Evolutionary conservation across 2,329 filamentous ascomycete species (phyloP).

Genomic region (Botrytis deweyae): DNA sequence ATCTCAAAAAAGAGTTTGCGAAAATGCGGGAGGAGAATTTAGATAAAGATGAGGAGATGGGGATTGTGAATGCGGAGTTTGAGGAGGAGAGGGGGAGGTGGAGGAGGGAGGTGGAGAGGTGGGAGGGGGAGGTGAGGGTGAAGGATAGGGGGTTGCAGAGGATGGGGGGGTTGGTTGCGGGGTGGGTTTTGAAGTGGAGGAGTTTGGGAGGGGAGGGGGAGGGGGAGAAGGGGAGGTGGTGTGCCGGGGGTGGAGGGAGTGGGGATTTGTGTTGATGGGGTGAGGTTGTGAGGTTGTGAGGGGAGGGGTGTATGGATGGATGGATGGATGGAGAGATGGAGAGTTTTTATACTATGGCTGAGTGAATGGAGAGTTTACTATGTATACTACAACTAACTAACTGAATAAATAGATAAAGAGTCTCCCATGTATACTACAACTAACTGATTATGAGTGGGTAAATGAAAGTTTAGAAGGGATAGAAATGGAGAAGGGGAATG

Average conservation of each 20-base stretch:
- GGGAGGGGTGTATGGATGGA: too few relatives aligned
- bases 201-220: neutral
- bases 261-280: neutral
- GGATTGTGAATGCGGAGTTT: neutral
- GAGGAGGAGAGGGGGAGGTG: neutral
- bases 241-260: neutral
- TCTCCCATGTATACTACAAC: too few relatives aligned
- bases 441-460: too few relatives aligned
- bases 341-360: too few relatives aligned
- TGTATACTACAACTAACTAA: too few relatives aligned
- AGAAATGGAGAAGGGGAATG: too few relatives aligned
- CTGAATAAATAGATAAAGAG: too few relatives aligned
- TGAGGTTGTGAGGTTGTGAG: too few relatives aligned
- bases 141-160: neutral
- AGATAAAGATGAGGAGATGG: neutral
- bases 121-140: too few relatives aligned
- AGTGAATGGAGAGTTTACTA: too few relatives aligned
- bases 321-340: too few relatives aligned
- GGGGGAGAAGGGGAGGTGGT: neutral
- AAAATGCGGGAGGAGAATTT: neutral
- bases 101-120: neutral
- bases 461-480: too few relatives aligned
- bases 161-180: neutral
- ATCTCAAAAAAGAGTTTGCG: fast-evolving
- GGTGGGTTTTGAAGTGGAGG: neutral